A percentile compares a stretch with the other conserved stretches of the same genome.
Conservation (phyloP, 2,329 filamentous ascomycete species). For the Pseudopithomyces maydicus region DNA sequence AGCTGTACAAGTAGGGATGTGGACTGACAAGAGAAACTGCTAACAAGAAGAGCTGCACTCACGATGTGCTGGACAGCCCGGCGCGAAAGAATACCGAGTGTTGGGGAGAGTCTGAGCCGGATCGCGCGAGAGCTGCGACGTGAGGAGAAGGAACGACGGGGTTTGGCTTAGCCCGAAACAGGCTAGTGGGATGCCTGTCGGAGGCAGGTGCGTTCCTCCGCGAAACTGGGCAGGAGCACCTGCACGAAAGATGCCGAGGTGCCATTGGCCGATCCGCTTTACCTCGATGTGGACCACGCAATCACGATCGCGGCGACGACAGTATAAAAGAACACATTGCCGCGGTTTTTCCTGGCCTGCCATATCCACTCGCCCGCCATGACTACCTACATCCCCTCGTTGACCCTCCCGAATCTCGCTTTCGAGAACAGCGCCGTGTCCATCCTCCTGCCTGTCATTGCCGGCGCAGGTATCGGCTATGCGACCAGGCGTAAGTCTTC, state of each 20-base stretch:
- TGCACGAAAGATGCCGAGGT: conserved; percentile 3
- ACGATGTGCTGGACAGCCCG: conserved; percentile 40
- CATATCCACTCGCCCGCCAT: conserved; percentile 54
- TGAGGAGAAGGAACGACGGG: conserved; percentile 27
- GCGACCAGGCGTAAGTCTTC: conserved; percentile 61
- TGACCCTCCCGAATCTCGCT: conserved; percentile 73
- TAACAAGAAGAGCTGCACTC: conserved; percentile 44
- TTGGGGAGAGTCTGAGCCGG: conserved; percentile 15
- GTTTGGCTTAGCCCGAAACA: conserved; percentile 14
- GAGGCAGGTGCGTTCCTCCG: conserved; percentile 2
- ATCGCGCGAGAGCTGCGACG: conserved; percentile 8
- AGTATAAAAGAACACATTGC: not conserved
- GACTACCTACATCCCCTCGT: conserved; percentile 78
- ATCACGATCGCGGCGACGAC: not conserved
- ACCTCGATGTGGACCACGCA: not conserved
- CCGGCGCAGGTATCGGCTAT: conserved; percentile 77
- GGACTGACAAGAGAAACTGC: conserved; percentile 36
- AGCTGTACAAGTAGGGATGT: conserved; percentile 34
- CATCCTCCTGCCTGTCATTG: conserved; percentile 74
- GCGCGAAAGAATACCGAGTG: conserved; percentile 25
- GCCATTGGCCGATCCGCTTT: not conserved
- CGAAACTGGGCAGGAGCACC: not conserved
- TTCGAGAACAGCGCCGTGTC: conserved; percentile 75
- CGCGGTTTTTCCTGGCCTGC: not conserved
- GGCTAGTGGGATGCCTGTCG: conserved; percentile 1